Evolutionary conservation across 2,329 filamentous ascomycete genomes (phyloP).

Genomic region (Bipolaris sorokiniana): DNA sequence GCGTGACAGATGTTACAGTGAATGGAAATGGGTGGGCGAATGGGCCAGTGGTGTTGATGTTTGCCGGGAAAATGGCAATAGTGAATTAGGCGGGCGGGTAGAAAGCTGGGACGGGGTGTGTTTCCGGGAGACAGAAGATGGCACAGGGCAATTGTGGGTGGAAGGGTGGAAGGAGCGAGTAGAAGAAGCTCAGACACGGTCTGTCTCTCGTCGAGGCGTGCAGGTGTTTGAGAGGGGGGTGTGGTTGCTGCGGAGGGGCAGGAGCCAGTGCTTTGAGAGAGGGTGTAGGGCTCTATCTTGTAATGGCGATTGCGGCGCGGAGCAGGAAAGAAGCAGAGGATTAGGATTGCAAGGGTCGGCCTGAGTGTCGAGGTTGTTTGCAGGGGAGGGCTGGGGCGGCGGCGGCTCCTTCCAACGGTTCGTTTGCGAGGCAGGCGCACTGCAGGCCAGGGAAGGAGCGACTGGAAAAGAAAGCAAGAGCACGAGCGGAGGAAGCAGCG

Average conservation of each 20-base stretch:
- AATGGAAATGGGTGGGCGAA: conserved; percentile 21
- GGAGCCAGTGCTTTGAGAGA: conserved; percentile 8
- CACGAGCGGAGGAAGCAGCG: conserved; percentile 1
- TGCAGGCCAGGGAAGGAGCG: conserved; percentile 35
- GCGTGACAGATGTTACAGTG: conserved; percentile 13
- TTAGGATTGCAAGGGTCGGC: conserved; percentile 42
- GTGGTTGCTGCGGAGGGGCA: conserved; percentile 19
- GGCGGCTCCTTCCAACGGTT: conserved; percentile 38
- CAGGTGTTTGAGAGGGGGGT: conserved; percentile 13
- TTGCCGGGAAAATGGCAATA: conserved; percentile 35
- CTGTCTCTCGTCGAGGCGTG: conserved; percentile 33
- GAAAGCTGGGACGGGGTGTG: conserved; percentile 32
- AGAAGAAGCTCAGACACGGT: conserved; percentile 31
- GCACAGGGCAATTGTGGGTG: conserved; percentile 13
- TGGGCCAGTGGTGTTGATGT: conserved; percentile 25
- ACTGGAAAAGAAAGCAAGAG: conserved; percentile 15
- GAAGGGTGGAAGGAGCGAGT: conserved; percentile 17
- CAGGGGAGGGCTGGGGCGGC: conserved; percentile 11
- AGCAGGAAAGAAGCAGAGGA: conserved; percentile 24
- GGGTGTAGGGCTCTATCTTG: conserved; percentile 23
- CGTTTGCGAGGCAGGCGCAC: conserved; percentile 25
- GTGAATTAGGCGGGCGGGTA: conserved; percentile 19
- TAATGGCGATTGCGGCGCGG: conserved; percentile 22
- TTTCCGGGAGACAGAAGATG: conserved; percentile 36
- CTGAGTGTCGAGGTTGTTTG: conserved; percentile 20